A percentile compares a stretch with the other conserved stretches of the same genome.
Conservation (phyloP, 2,329 filamentous ascomycete genomes). For the Arthrobotrys conoides region DNA sequence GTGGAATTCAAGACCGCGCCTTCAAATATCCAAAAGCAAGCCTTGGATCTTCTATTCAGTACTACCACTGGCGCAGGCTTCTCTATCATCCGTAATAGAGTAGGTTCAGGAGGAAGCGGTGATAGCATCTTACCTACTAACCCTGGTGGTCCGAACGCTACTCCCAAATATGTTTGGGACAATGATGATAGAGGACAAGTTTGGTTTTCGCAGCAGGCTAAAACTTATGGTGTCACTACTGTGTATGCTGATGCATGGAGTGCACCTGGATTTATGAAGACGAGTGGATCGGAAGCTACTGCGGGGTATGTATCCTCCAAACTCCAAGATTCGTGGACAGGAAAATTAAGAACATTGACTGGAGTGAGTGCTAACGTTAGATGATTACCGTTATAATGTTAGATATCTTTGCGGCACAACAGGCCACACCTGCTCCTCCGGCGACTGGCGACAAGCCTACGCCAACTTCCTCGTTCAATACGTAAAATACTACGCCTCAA, state of each 20-base stretch:
- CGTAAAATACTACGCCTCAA: slow-evolving; percentile 69
- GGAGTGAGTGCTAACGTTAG: not conserved
- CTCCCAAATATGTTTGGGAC: slow-evolving; percentile 53
- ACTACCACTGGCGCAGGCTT: slow-evolving; percentile 69
- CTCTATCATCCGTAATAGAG: slow-evolving; percentile 69
- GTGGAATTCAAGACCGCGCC: slow-evolving; percentile 68
- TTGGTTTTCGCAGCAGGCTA: slow-evolving; percentile 58
- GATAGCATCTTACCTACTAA: slow-evolving; percentile 65
- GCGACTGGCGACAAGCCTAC: slow-evolving; percentile 70
- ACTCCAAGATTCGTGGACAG: too few relatives aligned
- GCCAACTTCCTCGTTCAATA: slow-evolving; percentile 71
- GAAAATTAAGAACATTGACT: too few relatives aligned
- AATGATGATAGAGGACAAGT: slow-evolving; percentile 50
- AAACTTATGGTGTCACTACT: slow-evolving; percentile 35
- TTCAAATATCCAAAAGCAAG: slow-evolving; percentile 67
- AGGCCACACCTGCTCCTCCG: slow-evolving; percentile 67
- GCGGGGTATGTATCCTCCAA: not conserved
- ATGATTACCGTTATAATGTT: slow-evolving; percentile 7
- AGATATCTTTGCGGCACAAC: slow-evolving; percentile 67
- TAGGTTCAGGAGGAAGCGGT: slow-evolving; percentile 68
- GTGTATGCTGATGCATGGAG: slow-evolving; percentile 68
- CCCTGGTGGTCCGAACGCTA: slow-evolving; percentile 37
- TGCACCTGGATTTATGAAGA: slow-evolving; percentile 71
- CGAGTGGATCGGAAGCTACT: slow-evolving; percentile 64
- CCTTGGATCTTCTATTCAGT: slow-evolving; percentile 69